phyloP scores from a whole-genome alignment of 192 early-diverging fungal species.

The Linnemannia schmuckeri region DNA sequence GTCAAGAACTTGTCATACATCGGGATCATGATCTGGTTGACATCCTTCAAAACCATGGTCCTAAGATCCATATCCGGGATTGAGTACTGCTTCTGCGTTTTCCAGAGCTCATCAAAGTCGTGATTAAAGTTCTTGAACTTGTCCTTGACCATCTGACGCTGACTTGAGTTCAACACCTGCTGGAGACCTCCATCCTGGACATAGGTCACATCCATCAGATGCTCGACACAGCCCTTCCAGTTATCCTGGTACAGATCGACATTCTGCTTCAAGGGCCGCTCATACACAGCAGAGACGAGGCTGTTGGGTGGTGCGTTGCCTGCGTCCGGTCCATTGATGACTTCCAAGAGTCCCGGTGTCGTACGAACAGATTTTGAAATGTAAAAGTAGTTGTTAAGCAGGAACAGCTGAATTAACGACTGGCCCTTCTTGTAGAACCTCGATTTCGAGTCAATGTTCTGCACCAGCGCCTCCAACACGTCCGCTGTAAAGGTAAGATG shows the following conservation, averaged over 20 bases:
- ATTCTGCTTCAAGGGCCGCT: conserved; percentile 51
- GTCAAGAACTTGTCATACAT: conserved; percentile 83
- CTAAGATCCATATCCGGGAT: conserved; percentile 87
- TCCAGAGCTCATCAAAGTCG: conserved; percentile 82
- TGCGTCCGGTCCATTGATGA: conserved; percentile 37
- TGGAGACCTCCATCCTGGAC: conserved; percentile 74
- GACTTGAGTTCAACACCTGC: conserved; percentile 72
- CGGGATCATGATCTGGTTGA: conserved; percentile 81
- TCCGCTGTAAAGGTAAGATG: conserved; percentile 56
- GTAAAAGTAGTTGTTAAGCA: conserved; percentile 89
- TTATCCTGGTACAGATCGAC: conserved; percentile 68
- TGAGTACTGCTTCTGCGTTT: conserved; percentile 77
- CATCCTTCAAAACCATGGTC: conserved; percentile 74
- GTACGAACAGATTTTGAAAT: conserved; percentile 75
- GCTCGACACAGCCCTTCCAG: conserved; percentile 83
- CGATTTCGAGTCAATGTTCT: conserved; percentile 75
- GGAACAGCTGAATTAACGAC: conserved; percentile 74
- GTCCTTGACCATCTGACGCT: conserved; percentile 83
- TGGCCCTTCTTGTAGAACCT: conserved; percentile 77
- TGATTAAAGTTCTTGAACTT: conserved; percentile 91
- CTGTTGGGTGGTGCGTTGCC: conserved; percentile 2
- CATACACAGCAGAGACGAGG: conserved; percentile 33
- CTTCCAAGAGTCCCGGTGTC: conserved; percentile 35
- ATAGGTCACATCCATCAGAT: conserved; percentile 80
- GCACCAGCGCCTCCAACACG: conserved; percentile 67